phyloP scores from a whole-genome alignment of 2,329 filamentous ascomycete species.

The Ophiognomonia clavigignenti-juglandacearum region DNA sequence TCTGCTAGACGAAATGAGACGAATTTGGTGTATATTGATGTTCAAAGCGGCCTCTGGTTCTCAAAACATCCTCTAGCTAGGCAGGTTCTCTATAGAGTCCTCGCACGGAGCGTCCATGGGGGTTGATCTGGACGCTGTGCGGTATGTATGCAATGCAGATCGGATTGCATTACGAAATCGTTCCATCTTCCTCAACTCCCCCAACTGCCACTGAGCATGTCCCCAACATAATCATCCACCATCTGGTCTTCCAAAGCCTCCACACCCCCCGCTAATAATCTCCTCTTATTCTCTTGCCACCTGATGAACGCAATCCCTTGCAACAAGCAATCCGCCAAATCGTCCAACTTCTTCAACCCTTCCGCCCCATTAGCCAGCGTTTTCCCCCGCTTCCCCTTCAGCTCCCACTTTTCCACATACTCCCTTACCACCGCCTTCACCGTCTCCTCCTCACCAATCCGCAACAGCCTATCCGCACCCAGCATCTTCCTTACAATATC shows the following conservation, averaged over 20 bases:
- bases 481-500: constrained; percentile 55
- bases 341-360: constrained; percentile 62
- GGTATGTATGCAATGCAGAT: too few species aligned
- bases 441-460: constrained; percentile 24
- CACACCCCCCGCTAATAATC: constrained; percentile 26
- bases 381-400: constrained; percentile 19
- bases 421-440: constrained; percentile 29
- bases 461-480: constrained; percentile 20
- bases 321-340: constrained; percentile 73
- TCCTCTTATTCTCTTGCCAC: constrained; percentile 61
- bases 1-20: too few species aligned
- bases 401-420: constrained; percentile 25
- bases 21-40: too few species aligned
- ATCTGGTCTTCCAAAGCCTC: constrained; percentile 19
- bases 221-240: constrained; percentile 12
- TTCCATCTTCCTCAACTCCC: too few species aligned
- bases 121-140: too few species aligned
- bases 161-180: too few species aligned
- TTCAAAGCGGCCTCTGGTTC: too few species aligned
- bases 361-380: constrained; percentile 20
- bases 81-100: too few species aligned
- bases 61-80: too few species aligned
- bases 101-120: too few species aligned
- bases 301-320: constrained; percentile 73
- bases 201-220: too few species aligned